Evolutionary conservation across 352 stramenopile genomes (phyloP).

Genomic region (Phytophthora syringae): DNA sequence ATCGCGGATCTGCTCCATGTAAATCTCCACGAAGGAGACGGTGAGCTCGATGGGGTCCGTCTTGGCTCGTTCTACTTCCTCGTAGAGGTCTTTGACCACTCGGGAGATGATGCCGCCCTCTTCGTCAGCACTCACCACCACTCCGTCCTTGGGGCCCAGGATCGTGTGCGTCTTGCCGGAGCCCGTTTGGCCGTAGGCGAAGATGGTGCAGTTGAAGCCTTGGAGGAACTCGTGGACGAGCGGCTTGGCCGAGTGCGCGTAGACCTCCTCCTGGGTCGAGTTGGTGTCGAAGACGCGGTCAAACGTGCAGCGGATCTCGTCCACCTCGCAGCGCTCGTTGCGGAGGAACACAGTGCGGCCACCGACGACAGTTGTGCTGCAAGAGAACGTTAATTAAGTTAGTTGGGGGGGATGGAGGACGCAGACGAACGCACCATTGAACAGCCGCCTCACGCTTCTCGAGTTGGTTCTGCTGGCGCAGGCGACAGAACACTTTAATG

Average conservation of each 20-base stretch:
- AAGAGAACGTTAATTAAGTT: neutral
- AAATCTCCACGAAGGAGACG: constrained; percentile 88
- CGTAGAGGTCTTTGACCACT: constrained; percentile 60
- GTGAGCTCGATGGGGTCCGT: constrained; percentile 53
- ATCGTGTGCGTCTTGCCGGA: constrained; percentile 93
- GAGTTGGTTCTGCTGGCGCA: constrained; percentile 79
- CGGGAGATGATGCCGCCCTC: constrained; percentile 73
- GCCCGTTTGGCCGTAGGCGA: constrained; percentile 91
- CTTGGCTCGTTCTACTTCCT: constrained; percentile 36
- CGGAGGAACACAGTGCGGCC: constrained; percentile 65
- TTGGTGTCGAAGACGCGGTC: constrained; percentile 70
- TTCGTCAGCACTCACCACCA: constrained; percentile 60
- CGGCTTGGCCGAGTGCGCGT: constrained; percentile 68
- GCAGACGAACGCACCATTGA: too few relatives aligned
- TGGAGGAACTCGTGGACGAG: constrained; percentile 72
- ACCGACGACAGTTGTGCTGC: constrained; percentile 63
- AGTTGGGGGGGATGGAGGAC: too few relatives aligned
- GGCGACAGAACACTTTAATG: constrained; percentile 82
- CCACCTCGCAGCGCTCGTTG: constrained; percentile 73
- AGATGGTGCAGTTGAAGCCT: constrained; percentile 89
- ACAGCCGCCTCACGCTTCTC: constrained; percentile 68
- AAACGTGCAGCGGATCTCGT: constrained; percentile 80
- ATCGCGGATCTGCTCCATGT: constrained; percentile 90
- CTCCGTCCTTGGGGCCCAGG: constrained; percentile 68
- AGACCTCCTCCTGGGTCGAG: constrained; percentile 73